Evolutionary conservation across 2,329 filamentous ascomycete species (phyloP).

Genomic region (Biscogniauxia mediterranea): DNA sequence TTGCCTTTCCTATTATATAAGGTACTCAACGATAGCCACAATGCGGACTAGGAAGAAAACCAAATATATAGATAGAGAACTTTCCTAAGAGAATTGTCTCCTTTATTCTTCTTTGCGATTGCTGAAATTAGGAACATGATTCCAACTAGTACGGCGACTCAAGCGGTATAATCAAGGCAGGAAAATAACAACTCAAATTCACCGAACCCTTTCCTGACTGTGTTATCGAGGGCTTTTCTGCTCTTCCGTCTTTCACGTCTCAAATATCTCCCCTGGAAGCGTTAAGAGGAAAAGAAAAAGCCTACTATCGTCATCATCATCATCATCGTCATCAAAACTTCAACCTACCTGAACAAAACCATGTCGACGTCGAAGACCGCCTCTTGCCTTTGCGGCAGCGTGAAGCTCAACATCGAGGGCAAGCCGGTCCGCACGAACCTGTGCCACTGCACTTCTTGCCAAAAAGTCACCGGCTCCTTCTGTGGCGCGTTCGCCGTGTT

Average conservation of each 20-base stretch:
- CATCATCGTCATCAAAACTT: slow-evolving; percentile 1
- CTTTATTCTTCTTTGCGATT: no score
- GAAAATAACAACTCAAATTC: no score
- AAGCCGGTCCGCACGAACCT: slow-evolving; percentile 18
- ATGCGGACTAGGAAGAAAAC: background rate
- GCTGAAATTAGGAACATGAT: no score
- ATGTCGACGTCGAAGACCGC: slow-evolving; percentile 11
- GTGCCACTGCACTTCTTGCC: slow-evolving; percentile 29
- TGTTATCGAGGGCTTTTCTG: no score
- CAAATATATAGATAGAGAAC: background rate
- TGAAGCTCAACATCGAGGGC: slow-evolving; percentile 20
- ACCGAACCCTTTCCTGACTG: no score
- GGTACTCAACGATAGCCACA: background rate
- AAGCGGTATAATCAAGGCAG: no score
- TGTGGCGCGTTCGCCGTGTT: slow-evolving; percentile 20
- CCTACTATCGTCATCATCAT: background rate
- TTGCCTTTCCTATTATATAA: background rate
- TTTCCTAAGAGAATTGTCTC: background rate
- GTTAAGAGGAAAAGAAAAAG: no score
- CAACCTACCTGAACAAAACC: background rate
- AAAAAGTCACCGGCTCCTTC: slow-evolving; percentile 20
- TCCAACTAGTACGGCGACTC: no score
- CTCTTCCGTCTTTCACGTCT: no score
- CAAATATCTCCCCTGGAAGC: no score
- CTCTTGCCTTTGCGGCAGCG: slow-evolving; percentile 28